Conservation (phyloP, 2,329 filamentous ascomycete species). For the Salinomyces thailandicus region DNA sequence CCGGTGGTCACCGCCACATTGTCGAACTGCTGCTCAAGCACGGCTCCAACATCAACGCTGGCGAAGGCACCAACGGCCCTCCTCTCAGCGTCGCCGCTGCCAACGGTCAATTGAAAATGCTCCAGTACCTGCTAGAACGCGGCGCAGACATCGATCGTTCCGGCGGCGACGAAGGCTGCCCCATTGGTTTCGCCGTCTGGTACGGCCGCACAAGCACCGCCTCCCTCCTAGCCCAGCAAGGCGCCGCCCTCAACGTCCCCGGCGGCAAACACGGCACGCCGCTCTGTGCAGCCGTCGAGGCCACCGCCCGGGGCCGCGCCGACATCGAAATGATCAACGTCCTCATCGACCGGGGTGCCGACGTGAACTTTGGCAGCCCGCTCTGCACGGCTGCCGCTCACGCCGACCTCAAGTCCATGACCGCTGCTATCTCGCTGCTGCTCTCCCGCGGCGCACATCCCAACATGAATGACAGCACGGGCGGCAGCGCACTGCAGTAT, state of each 20-base stretch:
- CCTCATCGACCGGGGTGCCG: conserved; percentile 17
- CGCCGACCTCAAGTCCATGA: conserved; percentile 17
- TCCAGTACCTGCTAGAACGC: conserved; percentile 16
- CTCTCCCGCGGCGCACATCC: conserved; percentile 20
- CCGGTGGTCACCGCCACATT: conserved; percentile 9
- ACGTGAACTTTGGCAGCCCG: conserved; percentile 12
- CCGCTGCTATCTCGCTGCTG: conserved; percentile 21
- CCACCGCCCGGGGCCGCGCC: conserved; percentile 11
- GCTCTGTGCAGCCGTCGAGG: conserved; percentile 20
- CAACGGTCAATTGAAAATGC: conserved; percentile 15
- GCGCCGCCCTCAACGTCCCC: conserved; percentile 13
- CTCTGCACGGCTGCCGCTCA: conserved; percentile 11
- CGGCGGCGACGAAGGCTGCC: conserved; percentile 16
- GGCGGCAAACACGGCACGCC: conserved; percentile 17
- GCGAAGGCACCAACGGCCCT: conserved; percentile 12
- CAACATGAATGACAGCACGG: conserved; percentile 3
- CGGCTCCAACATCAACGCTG: conserved; percentile 15
- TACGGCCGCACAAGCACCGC: conserved; percentile 8
- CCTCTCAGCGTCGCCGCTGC: conserved; percentile 17
- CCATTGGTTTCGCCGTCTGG: conserved; percentile 14
- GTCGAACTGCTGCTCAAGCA: conserved; percentile 17
- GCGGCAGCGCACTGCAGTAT: conserved; percentile 3
- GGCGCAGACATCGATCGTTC: conserved; percentile 16
- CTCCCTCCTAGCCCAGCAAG: conserved; percentile 7
- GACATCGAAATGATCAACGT: conserved; percentile 20